phyloP scores from a whole-genome alignment of 1,284 basidiomycete genomes.

The Hypsizygus ulmarius region DNA sequence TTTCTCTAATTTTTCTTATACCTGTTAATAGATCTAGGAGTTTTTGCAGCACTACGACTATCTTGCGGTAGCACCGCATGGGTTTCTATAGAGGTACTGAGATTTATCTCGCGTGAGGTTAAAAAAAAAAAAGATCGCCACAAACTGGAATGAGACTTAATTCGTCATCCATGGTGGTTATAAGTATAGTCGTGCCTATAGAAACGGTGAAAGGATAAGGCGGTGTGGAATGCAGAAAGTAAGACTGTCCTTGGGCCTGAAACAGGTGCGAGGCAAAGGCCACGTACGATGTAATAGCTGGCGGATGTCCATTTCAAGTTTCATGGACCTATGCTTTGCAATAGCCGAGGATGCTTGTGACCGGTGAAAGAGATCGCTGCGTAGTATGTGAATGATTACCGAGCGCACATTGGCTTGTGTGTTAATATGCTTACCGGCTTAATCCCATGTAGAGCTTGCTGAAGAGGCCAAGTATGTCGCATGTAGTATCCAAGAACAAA shows the following conservation, averaged over 20 bases:
- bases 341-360: conserved; percentile 28
- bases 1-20: conserved; percentile 46
- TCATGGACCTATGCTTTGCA: conserved; percentile 37
- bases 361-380: conserved; percentile 39
- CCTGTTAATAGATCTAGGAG: conserved; percentile 46
- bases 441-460: conserved; percentile 45
- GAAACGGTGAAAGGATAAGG: background rate
- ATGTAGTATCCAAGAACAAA: conserved; percentile 42
- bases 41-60: conserved; percentile 40
- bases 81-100: conserved; percentile 40
- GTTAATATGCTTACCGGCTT: conserved; percentile 35
- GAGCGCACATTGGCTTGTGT: conserved; percentile 1
- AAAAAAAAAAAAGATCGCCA: background rate
- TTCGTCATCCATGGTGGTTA: conserved; percentile 47
- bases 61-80: conserved; percentile 41
- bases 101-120: background rate
- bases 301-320: conserved; percentile 43
- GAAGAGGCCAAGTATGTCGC: conserved; percentile 39
- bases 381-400: background rate
- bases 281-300: conserved; percentile 35
- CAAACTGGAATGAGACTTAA: conserved; percentile 50
- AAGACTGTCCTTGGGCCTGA: no score
- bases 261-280: background rate
- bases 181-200: conserved; percentile 32
- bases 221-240: background rate